Percentiles rank a stretch among this genome's conserved stretches.
These are phyloP conservation scores for Tieghemostelium lacteum DNA, from an alignment of 78 protist species.

Conservation along the genomic window DNA sequence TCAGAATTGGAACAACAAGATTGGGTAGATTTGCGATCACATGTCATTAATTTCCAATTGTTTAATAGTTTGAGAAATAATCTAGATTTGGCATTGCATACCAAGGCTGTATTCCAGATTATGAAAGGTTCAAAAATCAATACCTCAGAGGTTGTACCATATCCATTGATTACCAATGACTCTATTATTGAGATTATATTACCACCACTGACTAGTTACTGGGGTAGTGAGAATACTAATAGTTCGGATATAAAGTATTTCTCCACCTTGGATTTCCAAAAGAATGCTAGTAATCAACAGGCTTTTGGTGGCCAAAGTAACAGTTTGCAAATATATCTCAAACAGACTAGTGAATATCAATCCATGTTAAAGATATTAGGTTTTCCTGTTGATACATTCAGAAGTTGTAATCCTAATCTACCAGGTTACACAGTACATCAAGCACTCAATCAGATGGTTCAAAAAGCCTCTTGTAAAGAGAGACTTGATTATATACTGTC, in stretches of 20 bases:
- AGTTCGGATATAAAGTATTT: slow-evolving; percentile 50
- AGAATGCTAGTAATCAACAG: neutral
- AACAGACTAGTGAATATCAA: slow-evolving; percentile 51
- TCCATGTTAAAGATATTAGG: slow-evolving; percentile 43
- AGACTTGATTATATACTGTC: slow-evolving; percentile 52
- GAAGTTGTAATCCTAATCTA: slow-evolving; percentile 30
- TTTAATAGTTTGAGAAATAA: slow-evolving; percentile 17
- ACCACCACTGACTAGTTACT: slow-evolving; percentile 63
- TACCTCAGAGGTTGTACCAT: slow-evolving; percentile 8
- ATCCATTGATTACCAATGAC: slow-evolving; percentile 12
- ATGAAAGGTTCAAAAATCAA: slow-evolving; percentile 63
- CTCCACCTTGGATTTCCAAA: slow-evolving; percentile 16
- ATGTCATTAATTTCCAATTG: slow-evolving; percentile 63
- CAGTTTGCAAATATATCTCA: slow-evolving; percentile 43
- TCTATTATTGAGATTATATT: slow-evolving; percentile 52
- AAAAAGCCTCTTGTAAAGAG: slow-evolving; percentile 14
- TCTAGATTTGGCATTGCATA: slow-evolving; percentile 36
- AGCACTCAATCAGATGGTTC: slow-evolving; percentile 47
- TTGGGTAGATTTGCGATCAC: slow-evolving; percentile 50
- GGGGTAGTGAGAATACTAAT: slow-evolving; percentile 33
- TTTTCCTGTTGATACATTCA: slow-evolving; percentile 21
- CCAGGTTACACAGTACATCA: slow-evolving; percentile 81
- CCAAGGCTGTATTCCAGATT: slow-evolving; percentile 57
- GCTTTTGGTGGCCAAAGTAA: neutral
- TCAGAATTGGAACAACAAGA: slow-evolving; percentile 56